Evolutionary conservation across 2,329 filamentous ascomycete species (phyloP).

Genomic region (Stemphylium beticola): DNA sequence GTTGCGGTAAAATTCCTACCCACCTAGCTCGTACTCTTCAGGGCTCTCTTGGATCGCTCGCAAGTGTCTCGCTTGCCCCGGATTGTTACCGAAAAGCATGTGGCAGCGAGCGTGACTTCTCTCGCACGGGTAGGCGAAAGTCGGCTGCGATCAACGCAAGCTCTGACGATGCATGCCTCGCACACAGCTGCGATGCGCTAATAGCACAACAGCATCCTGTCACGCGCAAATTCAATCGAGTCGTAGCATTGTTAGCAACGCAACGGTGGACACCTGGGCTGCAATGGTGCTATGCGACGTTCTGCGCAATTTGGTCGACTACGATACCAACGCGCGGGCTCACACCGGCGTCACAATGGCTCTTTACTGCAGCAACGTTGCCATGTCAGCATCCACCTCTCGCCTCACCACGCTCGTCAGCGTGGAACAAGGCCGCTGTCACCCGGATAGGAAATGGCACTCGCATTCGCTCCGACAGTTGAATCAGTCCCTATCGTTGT

Average conservation of each 20-base stretch:
- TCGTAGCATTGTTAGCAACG: not conserved
- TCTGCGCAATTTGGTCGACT: constrained; percentile 4
- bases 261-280: not conserved
- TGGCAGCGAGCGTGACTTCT: constrained; percentile 7
- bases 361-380: not conserved
- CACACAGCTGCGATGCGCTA: constrained; percentile 1
- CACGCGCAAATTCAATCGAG: not conserved
- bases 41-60: not conserved
- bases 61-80: constrained; percentile 14
- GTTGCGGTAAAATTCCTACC: not conserved
- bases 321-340: constrained; percentile 2
- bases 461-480: not conserved
- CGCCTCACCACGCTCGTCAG: not conserved
- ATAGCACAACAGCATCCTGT: constrained; percentile 6
- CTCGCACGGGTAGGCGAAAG: not conserved
- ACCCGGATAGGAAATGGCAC: not conserved
- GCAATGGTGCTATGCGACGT: constrained; percentile 5
- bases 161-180: constrained; percentile 2
- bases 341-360: constrained; percentile 3
- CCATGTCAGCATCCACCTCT: not conserved
- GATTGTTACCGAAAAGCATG: constrained; percentile 10
- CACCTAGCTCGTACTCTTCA: not conserved
- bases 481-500: not conserved
- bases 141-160: constrained; percentile 9
- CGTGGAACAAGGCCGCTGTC: not conserved